Evolutionary conservation across 495 filamentous ascomycete genomes (phyloP).

Genomic region (Hyaloscypha hepaticicola): DNA sequence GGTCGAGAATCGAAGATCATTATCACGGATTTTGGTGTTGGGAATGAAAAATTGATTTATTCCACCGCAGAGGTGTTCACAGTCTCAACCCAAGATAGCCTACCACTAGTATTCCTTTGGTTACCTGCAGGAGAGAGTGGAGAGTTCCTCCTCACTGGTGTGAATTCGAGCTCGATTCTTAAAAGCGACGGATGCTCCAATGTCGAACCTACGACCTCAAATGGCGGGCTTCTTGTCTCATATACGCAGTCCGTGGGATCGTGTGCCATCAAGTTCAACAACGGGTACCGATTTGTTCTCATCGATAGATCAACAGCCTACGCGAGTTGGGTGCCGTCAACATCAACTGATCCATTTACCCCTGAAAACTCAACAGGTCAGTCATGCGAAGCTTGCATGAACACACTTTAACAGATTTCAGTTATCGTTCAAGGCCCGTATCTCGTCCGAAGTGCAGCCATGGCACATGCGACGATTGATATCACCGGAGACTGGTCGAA

Average conservation of each 20-base stretch:
- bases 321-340: constrained; percentile 54
- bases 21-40: constrained; percentile 57
- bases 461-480: constrained; percentile 46
- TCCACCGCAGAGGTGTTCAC: constrained; percentile 61
- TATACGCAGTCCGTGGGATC: constrained; percentile 48
- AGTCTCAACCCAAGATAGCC: constrained; percentile 46
- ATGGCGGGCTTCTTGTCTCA: constrained; percentile 38
- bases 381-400: constrained; percentile 12
- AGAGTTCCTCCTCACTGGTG: constrained; percentile 52
- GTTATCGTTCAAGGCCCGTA: constrained; percentile 67
- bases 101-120: constrained; percentile 53
- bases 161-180: constrained; percentile 39
- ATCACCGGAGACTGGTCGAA: constrained; percentile 65
- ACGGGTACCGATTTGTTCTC: constrained; percentile 45
- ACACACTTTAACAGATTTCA: constrained; percentile 3
- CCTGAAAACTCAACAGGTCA: constrained; percentile 45
- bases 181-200: constrained; percentile 38
- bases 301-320: constrained; percentile 54
- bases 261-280: constrained; percentile 47
- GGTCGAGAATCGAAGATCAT: constrained; percentile 61
- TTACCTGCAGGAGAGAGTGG: constrained; percentile 52
- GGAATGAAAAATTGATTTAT: constrained; percentile 51
- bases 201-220: constrained; percentile 39
- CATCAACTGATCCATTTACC: constrained; percentile 50
- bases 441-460: constrained; percentile 58